A percentile compares a stretch with the other conserved stretches of the same genome.
Evolutionary conservation across 1,284 basidiomycete genomes (phyloP).

Genomic region (Apiotrichum brassicae): DNA sequence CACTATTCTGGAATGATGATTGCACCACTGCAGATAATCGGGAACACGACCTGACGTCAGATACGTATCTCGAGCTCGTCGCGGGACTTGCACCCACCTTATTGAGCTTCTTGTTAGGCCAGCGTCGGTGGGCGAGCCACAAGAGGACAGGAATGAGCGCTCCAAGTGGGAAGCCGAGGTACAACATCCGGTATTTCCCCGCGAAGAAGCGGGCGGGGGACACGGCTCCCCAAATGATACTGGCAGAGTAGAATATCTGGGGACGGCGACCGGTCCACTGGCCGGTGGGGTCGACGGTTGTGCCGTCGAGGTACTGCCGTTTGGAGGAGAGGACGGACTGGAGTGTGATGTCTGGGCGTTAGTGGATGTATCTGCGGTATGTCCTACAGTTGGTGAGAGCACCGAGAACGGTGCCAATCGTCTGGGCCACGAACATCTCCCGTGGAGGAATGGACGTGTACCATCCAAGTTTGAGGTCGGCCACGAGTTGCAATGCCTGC

Average conservation of each 20-base stretch:
- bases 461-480: constrained; percentile 50
- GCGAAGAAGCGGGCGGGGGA: constrained; percentile 49
- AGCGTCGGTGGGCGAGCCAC: constrained; percentile 47
- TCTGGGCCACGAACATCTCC: constrained; percentile 51
- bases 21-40: constrained; percentile 50
- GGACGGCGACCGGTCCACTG: constrained; percentile 47
- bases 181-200: constrained; percentile 47
- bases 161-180: constrained; percentile 49
- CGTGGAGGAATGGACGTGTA: constrained; percentile 44
- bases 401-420: constrained; percentile 49
- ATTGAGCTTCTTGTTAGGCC: constrained; percentile 39
- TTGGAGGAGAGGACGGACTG: constrained; percentile 44
- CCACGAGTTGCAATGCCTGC: constrained; percentile 46
- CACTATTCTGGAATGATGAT: constrained; percentile 46
- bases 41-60: constrained; percentile 44
- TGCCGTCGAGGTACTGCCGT: constrained; percentile 42
- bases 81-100: constrained; percentile 34
- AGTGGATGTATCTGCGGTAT: neutral
- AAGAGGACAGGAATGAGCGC: constrained; percentile 45
- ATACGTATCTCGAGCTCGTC: no score
- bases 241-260: constrained; percentile 46
- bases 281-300: constrained; percentile 48
- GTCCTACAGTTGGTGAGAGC: constrained; percentile 47
- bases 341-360: constrained; percentile 43
- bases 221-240: constrained; percentile 48